Evolutionary conservation across 148 eudicot species (phyloP).

Genomic region (Rhododendron ferrugineum): DNA sequence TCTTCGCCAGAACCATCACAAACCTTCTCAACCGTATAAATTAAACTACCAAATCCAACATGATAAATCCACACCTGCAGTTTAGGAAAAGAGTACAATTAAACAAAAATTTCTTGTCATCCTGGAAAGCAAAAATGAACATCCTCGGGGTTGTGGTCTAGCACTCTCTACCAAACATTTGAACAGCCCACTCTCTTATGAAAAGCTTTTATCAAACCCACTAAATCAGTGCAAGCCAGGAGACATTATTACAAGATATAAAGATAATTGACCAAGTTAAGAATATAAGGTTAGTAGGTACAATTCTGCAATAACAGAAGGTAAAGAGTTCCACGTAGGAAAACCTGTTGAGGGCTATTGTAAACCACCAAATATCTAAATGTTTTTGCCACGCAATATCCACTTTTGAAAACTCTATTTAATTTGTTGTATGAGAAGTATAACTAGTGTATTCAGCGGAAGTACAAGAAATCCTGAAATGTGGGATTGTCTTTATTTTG

Average conservation of each 20-base stretch:
- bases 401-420: background rate
- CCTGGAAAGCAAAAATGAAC: background rate
- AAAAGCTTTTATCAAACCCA: background rate
- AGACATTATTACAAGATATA: background rate
- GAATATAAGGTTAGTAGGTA: background rate
- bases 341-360: background rate
- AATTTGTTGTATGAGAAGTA: background rate
- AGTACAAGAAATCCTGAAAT: background rate
- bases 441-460: background rate
- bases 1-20: constrained; percentile 96
- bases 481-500: background rate
- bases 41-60: constrained; percentile 53
- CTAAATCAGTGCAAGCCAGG: background rate
- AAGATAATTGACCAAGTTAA: background rate
- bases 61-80: constrained; percentile 81
- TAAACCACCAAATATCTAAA: background rate
- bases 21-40: constrained; percentile 60
- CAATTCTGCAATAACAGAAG: background rate
- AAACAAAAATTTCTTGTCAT: background rate
- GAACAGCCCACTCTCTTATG: background rate
- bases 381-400: background rate
- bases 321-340: background rate
- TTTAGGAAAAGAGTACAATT: background rate
- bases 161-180: background rate
- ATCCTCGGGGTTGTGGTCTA: background rate